Percentiles rank a stretch among this genome's conserved stretches.
These are phyloP conservation scores for Sanguinoderma infundibulare DNA, from an alignment of 1,284 basidiomycete genomes.

Conservation along the genomic window DNA sequence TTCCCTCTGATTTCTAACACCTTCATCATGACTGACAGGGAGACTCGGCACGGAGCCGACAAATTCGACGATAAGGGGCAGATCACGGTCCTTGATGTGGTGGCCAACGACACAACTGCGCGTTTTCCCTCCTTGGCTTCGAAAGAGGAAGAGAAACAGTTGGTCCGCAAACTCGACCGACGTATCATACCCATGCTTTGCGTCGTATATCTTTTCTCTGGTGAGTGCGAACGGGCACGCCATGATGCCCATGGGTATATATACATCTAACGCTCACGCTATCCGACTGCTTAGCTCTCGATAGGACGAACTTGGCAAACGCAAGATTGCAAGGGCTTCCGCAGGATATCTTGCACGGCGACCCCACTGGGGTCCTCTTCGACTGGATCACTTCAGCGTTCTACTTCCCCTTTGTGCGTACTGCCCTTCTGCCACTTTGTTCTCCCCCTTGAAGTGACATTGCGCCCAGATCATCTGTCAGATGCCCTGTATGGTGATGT, in stretches of 20 bases:
- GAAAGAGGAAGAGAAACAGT: conserved; percentile 47
- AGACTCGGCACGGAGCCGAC: too few relatives aligned
- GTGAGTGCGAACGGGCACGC: too few relatives aligned
- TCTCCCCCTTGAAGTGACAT: too few relatives aligned
- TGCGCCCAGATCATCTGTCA: conserved; percentile 75
- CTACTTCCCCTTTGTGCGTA: conserved; percentile 73
- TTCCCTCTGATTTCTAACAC: not conserved
- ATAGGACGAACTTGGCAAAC: conserved; percentile 78
- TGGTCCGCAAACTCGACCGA: conserved; percentile 64
- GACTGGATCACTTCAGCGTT: conserved; percentile 79
- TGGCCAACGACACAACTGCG: not conserved
- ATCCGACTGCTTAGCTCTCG: conserved; percentile 54
- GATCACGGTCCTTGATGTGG: not conserved
- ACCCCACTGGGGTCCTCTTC: conserved; percentile 66
- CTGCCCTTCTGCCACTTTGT: too few relatives aligned
- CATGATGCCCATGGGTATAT: too few relatives aligned
- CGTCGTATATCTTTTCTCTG: conserved; percentile 72
- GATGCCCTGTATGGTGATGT: conserved; percentile 66
- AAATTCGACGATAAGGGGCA: not conserved
- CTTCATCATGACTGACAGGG: not conserved
- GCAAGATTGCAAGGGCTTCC: conserved; percentile 74
- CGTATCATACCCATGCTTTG: conserved; percentile 70
- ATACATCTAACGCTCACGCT: not conserved
- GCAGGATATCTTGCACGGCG: conserved; percentile 65
- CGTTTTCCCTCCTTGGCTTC: not conserved